Base-by-base conservation (phyloP, 2,329 filamentous ascomycete genomes). In the Penicillium janthinellum region DNA sequence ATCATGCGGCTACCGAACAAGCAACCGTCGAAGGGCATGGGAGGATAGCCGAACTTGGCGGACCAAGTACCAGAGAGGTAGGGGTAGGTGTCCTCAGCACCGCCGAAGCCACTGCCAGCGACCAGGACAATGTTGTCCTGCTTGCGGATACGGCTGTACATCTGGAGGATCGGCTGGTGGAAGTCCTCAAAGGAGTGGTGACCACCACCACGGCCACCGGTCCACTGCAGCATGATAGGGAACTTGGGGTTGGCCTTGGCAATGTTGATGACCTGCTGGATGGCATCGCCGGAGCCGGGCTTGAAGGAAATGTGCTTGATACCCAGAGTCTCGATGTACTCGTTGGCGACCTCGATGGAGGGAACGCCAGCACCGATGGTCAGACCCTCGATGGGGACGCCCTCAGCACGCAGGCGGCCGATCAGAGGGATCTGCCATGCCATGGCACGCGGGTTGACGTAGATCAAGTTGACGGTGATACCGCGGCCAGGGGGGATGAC, bases 181-280 rank as follows among this genome's bases (percentile, higher is more conserved):
- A 97, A 96, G 76, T 97, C 93, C 75, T 97, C 93, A 64, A 89
- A 96, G 0, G 92, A 96, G 80, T 97, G 93, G 76, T 96, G 93
- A 58, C 93, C 93, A 80, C 93, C 93, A 66, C 92, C 93, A 78
- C 93, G 90, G 42, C 93, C 93, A 73, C 93, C 93, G 61, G 93
- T 97, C 93, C 93, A 97, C 78, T 97, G 93, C 63, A 96, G 81
- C 55, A 96, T 87, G 54, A 96, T 86, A n/a, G 93, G 93, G 83
- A 97, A 96, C 31, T 86, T 88, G 2, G 93, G 92, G 75, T 96
- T 95, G n/a, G 91, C 91, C 78, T 91, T 95, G 65, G 93, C 92
- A 70, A 97, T 93, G 77, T 96, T 95, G 78, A 97, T 89, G 60
- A 96, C 91, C 35, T 90, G 82, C 75, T 96, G 91, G 63, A 97